These are phyloP conservation scores for Schwanniomyces vanrijiae DNA, from an alignment of 805 yeast genomes.

Conservation along the genomic window DNA sequence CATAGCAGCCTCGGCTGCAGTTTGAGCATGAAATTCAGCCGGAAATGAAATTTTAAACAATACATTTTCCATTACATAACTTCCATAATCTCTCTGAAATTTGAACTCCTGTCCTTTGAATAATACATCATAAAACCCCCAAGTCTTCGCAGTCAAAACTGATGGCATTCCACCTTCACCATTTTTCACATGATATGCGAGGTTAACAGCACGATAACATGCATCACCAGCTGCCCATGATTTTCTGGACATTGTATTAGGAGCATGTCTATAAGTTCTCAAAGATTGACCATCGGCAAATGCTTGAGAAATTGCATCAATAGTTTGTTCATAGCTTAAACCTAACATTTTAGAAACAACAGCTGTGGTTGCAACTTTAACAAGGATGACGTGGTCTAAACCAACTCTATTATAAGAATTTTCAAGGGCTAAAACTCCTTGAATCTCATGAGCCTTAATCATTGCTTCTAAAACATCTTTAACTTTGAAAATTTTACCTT, in stretches of 20 bases:
- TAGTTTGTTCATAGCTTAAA: conserved; percentile 48
- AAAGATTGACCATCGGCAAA: conserved; percentile 60
- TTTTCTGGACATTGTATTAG: conserved; percentile 62
- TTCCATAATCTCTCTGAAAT: conserved; percentile 54
- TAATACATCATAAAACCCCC: conserved; percentile 67
- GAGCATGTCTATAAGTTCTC: conserved; percentile 64
- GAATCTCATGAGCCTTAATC: conserved; percentile 66
- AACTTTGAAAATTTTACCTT: conserved; percentile 45
- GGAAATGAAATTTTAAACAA: conserved; percentile 63
- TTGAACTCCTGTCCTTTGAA: conserved; percentile 52
- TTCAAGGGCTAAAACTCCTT: conserved; percentile 58
- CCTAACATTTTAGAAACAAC: conserved; percentile 59
- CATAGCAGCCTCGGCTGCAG: conserved; percentile 61
- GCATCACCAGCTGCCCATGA: conserved; percentile 74
- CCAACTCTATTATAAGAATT: conserved; percentile 62
- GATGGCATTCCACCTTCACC: conserved; percentile 58
- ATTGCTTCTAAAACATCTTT: conserved; percentile 53
- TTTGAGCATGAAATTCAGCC: conserved; percentile 66
- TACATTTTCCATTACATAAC: conserved; percentile 64
- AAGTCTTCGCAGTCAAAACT: conserved; percentile 53
- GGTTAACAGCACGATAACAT: conserved; percentile 55
- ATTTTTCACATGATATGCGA: conserved; percentile 51
- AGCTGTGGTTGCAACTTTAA: conserved; percentile 61
- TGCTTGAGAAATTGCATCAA: conserved; percentile 58
- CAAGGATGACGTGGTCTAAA: conserved; percentile 58